A percentile compares a stretch with the other conserved stretches of the same genome.
Evolutionary conservation across 2,329 filamentous ascomycete species (phyloP).

Genomic region (Arthrobotrys conoides): DNA sequence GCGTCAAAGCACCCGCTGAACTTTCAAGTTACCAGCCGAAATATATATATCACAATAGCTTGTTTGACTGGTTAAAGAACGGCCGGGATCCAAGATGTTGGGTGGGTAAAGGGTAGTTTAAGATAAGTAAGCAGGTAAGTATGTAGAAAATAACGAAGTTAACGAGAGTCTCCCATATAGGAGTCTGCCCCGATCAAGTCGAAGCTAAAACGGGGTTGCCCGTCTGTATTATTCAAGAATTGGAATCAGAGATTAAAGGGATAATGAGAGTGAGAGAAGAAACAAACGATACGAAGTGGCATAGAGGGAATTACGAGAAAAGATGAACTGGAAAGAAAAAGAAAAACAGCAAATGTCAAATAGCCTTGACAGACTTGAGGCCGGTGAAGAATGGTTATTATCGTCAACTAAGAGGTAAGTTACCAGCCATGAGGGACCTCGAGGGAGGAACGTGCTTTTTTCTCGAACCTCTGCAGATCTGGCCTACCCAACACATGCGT

Average conservation of each 20-base stretch:
- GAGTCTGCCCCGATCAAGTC: slow-evolving; percentile 1
- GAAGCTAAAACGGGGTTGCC: neutral
- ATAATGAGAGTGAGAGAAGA: slow-evolving; percentile 43
- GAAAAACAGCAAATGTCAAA: slow-evolving; percentile 55
- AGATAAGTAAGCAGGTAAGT: neutral
- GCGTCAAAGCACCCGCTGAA: slow-evolving; percentile 59
- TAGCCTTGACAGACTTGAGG: slow-evolving; percentile 60
- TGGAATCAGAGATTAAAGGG: slow-evolving; percentile 45
- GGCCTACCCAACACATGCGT: slow-evolving; percentile 38
- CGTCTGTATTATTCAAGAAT: neutral
- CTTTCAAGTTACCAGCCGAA: slow-evolving; percentile 32
- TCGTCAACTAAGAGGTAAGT: slow-evolving; percentile 39
- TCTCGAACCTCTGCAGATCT: slow-evolving; percentile 49
- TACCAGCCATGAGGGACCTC: slow-evolving; percentile 18
- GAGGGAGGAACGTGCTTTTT: slow-evolving; percentile 60
- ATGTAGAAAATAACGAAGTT: neutral
- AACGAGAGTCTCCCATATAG: slow-evolving; percentile 26
- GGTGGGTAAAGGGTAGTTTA: neutral
- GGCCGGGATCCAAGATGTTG: slow-evolving; percentile 26
- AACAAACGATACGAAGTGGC: slow-evolving; percentile 53
- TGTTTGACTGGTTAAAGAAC: slow-evolving; percentile 29
- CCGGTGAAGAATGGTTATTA: slow-evolving; percentile 50
- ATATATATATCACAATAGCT: slow-evolving; percentile 53
- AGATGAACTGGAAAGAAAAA: slow-evolving; percentile 44
- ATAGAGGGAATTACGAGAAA: slow-evolving; percentile 52